Percentiles rank a stretch among this genome's conserved stretches.
Conservation (phyloP, 257 asterid genomes). For the Plantago elongata region DNA sequence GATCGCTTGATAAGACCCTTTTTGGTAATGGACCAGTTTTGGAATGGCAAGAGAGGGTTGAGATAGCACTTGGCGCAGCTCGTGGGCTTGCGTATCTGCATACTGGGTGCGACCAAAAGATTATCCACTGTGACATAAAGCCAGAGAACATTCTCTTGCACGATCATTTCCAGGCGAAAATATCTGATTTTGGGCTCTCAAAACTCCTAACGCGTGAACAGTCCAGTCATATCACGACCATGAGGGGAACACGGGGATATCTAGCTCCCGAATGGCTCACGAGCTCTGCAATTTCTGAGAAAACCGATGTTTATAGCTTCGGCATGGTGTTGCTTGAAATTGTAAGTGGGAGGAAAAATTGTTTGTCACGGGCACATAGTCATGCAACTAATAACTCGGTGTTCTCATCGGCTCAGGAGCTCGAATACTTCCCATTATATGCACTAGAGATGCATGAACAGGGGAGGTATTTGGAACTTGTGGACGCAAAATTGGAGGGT, state of each 20-base stretch:
- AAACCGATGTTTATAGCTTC: slow-evolving; percentile 69
- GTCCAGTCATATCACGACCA: slow-evolving; percentile 57
- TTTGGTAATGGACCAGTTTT: slow-evolving; percentile 54
- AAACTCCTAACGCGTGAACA: slow-evolving; percentile 58
- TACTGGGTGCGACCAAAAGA: slow-evolving; percentile 61
- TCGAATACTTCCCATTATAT: slow-evolving; percentile 49
- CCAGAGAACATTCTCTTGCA: slow-evolving; percentile 77
- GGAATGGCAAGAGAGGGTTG: slow-evolving; percentile 64
- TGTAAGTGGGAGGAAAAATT: slow-evolving; percentile 70
- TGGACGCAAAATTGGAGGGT: slow-evolving; percentile 48
- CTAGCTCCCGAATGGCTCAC: slow-evolving; percentile 89
- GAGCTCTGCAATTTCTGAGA: slow-evolving; percentile 62
- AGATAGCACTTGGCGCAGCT: slow-evolving; percentile 64
- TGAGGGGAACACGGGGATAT: slow-evolving; percentile 86
- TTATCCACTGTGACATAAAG: slow-evolving; percentile 73
- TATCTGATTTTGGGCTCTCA: slow-evolving; percentile 79
- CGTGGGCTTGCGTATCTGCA: slow-evolving; percentile 75
- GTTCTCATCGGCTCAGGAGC: slow-evolving; percentile 20
- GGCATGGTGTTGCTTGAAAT: slow-evolving; percentile 75
- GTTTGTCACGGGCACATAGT: slow-evolving; percentile 27
- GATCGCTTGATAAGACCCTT: slow-evolving; percentile 63
- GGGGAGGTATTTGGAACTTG: slow-evolving; percentile 56
- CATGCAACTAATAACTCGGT: slow-evolving; percentile 22
- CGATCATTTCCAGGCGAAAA: slow-evolving; percentile 49
- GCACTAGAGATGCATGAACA: slow-evolving; percentile 71